phyloP scores from a whole-genome alignment of 2,329 filamentous ascomycete genomes.

The Ascochyta koolunga region DNA sequence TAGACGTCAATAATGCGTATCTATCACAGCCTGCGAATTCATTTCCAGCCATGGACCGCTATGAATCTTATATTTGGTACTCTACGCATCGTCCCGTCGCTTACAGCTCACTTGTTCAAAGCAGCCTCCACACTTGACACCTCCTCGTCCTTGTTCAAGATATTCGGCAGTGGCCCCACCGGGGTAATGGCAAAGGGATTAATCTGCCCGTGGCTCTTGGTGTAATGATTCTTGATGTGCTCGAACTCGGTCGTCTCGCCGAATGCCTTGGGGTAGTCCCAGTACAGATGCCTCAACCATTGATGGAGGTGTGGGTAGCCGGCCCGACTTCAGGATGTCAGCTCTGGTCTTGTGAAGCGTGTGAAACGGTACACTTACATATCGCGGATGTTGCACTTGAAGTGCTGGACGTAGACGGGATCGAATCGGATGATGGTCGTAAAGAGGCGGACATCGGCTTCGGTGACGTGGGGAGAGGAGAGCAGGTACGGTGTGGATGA shows the following conservation, averaged over 20 bases:
- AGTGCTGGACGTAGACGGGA: conserved; percentile 62
- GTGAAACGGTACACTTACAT: conserved; percentile 54
- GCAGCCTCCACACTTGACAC: conserved; percentile 63
- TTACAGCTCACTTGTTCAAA: background rate
- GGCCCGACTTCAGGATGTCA: conserved; percentile 54
- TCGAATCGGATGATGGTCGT: conserved; percentile 69
- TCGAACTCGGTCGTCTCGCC: conserved; percentile 84
- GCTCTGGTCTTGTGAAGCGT: background rate
- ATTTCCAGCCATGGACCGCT: too few relatives aligned
- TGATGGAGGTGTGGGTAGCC: conserved; percentile 81
- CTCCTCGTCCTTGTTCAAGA: conserved; percentile 79
- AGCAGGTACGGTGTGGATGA: conserved; percentile 55
- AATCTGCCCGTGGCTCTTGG: conserved; percentile 69
- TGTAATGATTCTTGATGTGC: conserved; percentile 88
- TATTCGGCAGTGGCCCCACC: conserved; percentile 80
- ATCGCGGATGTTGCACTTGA: conserved; percentile 83
- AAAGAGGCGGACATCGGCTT: conserved; percentile 59
- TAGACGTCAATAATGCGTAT: background rate
- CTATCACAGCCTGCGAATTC: too few relatives aligned
- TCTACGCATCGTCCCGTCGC: background rate
- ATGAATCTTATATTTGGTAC: too few relatives aligned
- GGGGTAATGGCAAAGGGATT: conserved; percentile 77
- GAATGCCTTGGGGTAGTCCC: conserved; percentile 75
- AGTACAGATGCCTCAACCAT: conserved; percentile 81
- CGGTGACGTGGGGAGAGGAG: conserved; percentile 52